These are phyloP conservation scores for Alternaria burnsii DNA, from an alignment of 2,329 filamentous ascomycete species.

Conservation along the genomic window DNA sequence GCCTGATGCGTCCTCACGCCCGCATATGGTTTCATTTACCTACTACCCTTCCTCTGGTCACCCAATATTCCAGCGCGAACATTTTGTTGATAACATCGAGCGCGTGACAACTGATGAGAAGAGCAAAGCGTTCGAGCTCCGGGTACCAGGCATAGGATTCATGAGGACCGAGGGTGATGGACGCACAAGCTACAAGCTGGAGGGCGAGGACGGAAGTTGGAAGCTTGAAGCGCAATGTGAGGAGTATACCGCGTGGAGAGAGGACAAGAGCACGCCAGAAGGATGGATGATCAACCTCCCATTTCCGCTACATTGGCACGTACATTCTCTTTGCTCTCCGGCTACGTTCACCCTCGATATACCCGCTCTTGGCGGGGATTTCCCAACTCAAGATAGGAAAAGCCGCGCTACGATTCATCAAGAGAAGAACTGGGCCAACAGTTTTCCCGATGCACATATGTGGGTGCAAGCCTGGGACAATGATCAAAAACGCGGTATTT, in stretches of 20 bases:
- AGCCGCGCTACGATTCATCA: slow-evolving; percentile 56
- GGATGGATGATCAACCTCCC: slow-evolving; percentile 56
- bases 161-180: slow-evolving; percentile 49
- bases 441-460: slow-evolving; percentile 56
- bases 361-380: slow-evolving; percentile 33
- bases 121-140: slow-evolving; percentile 52
- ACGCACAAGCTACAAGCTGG: slow-evolving; percentile 49
- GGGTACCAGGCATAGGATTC: slow-evolving; percentile 52
- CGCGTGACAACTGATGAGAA: slow-evolving; percentile 37
- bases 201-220: slow-evolving; percentile 42
- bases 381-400: slow-evolving; percentile 32
- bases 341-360: slow-evolving; percentile 53
- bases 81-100: slow-evolving; percentile 55
- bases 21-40: slow-evolving; percentile 60
- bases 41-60: slow-evolving; percentile 53
- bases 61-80: slow-evolving; percentile 53
- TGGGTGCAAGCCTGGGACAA: slow-evolving; percentile 46
- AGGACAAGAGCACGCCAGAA: slow-evolving; percentile 53
- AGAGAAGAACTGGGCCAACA: slow-evolving; percentile 62
- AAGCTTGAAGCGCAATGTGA: slow-evolving; percentile 53
- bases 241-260: slow-evolving; percentile 52
- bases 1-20: slow-evolving; percentile 49
- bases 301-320: slow-evolving; percentile 62
- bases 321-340: slow-evolving; percentile 56
- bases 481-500: slow-evolving; percentile 32